Conservation (phyloP, 2,329 filamentous ascomycete species). For the Xylaria sp. region DNA sequence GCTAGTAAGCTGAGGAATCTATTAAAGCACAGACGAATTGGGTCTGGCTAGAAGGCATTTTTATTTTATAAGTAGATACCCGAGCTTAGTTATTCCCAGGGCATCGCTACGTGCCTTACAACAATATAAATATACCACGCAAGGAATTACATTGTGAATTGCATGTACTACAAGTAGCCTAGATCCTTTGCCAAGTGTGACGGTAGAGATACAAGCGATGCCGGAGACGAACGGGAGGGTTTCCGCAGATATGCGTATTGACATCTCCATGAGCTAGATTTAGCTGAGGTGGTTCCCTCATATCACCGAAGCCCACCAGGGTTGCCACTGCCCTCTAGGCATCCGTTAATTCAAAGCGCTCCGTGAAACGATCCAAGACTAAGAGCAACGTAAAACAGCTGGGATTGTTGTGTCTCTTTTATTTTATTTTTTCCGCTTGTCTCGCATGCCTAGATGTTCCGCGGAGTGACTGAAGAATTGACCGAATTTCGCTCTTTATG, state of each 20-base stretch:
- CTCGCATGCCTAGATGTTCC: not conserved
- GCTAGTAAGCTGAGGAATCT: not conserved
- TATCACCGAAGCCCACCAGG: not conserved
- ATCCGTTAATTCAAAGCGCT: not conserved
- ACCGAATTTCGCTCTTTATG: constrained; percentile 18
- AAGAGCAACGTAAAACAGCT: not conserved
- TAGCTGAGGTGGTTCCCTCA: not conserved
- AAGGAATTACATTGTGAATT: not conserved
- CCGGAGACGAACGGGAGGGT: not conserved
- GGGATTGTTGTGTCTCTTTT: not conserved
- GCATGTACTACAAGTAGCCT: not conserved
- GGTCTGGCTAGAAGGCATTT: not conserved
- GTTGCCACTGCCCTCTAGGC: not conserved
- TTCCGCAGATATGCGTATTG: not conserved
- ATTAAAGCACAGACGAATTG: not conserved
- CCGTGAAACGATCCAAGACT: not conserved
- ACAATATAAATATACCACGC: not conserved
- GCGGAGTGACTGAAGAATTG: not conserved
- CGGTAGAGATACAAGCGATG: not conserved
- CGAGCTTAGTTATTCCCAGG: not conserved
- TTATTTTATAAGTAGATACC: not conserved
- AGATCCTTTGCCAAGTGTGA: not conserved
- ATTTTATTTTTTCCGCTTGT: not conserved
- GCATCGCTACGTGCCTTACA: not conserved
- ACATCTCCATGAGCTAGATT: not conserved